A percentile compares a stretch with the other conserved stretches of the same genome.
Conservation (phyloP, 108 stramenopile species). For the Cyclotella cryptica region DNA sequence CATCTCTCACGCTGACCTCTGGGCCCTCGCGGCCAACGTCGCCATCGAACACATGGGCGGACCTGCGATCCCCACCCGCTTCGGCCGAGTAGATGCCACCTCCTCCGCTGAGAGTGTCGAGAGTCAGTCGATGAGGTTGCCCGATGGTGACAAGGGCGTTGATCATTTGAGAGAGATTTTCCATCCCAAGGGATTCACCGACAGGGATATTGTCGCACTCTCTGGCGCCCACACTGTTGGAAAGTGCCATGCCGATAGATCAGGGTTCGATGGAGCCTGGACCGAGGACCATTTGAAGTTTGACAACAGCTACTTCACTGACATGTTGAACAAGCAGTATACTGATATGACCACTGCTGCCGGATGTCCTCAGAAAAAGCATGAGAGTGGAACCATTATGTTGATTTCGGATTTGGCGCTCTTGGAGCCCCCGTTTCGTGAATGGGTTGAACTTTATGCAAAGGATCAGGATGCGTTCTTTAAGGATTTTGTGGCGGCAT, state of each 20-base stretch:
- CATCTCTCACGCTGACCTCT: conserved; percentile 72
- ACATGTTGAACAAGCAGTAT: conserved; percentile 57
- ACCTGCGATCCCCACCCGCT: conserved; percentile 57
- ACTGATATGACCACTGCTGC: conserved; percentile 42
- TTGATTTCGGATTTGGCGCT: conserved; percentile 55
- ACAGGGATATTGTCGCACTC: conserved; percentile 74
- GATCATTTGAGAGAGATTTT: conserved; percentile 75
- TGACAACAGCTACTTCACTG: conserved; percentile 58
- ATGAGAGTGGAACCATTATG: conserved; percentile 45
- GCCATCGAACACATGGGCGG: conserved; percentile 69
- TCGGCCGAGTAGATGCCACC: conserved; percentile 57
- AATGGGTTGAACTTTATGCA: conserved; percentile 46
- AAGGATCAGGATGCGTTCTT: conserved; percentile 52
- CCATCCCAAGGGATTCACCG: conserved; percentile 81
- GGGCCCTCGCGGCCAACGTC: conserved; percentile 75
- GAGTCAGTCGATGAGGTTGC: conserved; percentile 51
- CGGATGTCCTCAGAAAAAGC: conserved; percentile 52
- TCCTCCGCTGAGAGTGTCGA: conserved; percentile 31
- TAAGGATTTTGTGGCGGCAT: conserved; percentile 37
- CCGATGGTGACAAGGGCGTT: conserved; percentile 62
- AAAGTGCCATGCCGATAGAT: conserved; percentile 62
- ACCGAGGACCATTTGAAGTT: conserved; percentile 51
- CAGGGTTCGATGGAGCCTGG: conserved; percentile 68
- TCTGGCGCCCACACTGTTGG: conserved; percentile 75
- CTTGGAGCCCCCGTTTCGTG: conserved; percentile 49